Percentiles rank a stretch among this genome's conserved stretches.
These are phyloP conservation scores for Aspergillus egyptiacus DNA, from an alignment of 495 filamentous ascomycete species.

Conservation along the genomic window DNA sequence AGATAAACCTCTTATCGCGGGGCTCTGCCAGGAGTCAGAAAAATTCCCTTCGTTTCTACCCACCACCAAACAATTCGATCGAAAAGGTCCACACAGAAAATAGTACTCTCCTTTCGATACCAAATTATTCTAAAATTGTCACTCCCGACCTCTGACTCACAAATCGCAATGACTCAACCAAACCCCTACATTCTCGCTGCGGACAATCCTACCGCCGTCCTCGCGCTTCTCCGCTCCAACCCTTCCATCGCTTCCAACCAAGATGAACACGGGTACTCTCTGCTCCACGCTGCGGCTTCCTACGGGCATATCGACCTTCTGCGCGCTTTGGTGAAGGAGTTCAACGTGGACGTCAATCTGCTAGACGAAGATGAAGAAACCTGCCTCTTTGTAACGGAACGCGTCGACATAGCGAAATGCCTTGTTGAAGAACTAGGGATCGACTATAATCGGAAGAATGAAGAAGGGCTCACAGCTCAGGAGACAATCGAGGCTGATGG, in stretches of 20 bases:
- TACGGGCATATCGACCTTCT: conserved; percentile 83
- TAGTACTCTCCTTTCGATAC: no score
- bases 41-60: conserved; percentile 3
- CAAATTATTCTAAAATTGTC: background rate
- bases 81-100: no score
- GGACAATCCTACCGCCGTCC: conserved; percentile 60
- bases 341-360: conserved; percentile 70
- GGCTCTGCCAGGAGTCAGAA: conserved; percentile 6
- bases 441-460: conserved; percentile 54
- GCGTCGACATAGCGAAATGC: conserved; percentile 63
- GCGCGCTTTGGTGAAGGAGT: conserved; percentile 67
- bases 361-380: conserved; percentile 88
- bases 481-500: conserved; percentile 67
- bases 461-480: conserved; percentile 61
- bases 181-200: conserved; percentile 77
- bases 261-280: conserved; percentile 82
- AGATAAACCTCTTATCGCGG: conserved; percentile 20
- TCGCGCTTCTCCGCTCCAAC: conserved; percentile 60
- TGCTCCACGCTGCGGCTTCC: conserved; percentile 86
- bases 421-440: conserved; percentile 77
- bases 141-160: conserved; percentile 13
- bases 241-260: conserved; percentile 61
- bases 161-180: conserved; percentile 43
- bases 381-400: conserved; percentile 80
- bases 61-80: background rate